phyloP scores from a whole-genome alignment of 2,329 filamentous ascomycete species.

The Trichothecium roseum region DNA sequence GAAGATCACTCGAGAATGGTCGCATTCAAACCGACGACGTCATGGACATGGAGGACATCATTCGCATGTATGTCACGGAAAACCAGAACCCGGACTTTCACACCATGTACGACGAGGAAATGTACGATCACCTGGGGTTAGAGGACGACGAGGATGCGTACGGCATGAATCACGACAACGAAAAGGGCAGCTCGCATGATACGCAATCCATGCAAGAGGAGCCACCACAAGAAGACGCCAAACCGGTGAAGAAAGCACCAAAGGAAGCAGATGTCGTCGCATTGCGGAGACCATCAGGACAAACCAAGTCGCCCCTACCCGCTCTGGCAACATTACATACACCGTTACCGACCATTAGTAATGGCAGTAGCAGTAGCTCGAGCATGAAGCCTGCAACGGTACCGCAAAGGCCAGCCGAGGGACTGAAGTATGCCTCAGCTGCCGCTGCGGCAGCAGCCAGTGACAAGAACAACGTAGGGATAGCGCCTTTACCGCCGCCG shows the following conservation, averaged over 20 bases:
- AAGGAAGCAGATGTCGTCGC: slow-evolving; percentile 46
- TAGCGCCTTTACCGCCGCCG: slow-evolving; percentile 85
- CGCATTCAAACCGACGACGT: slow-evolving; percentile 82
- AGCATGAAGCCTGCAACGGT: slow-evolving; percentile 88
- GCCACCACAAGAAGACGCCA: slow-evolving; percentile 41
- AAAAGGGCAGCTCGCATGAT: slow-evolving; percentile 91
- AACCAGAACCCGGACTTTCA: slow-evolving; percentile 75
- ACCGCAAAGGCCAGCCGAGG: slow-evolving; percentile 76
- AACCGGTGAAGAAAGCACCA: slow-evolving; percentile 47
- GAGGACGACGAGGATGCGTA: slow-evolving; percentile 86
- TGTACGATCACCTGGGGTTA: slow-evolving; percentile 91
- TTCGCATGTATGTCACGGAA: slow-evolving; percentile 90
- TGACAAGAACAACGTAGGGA: slow-evolving; percentile 81
- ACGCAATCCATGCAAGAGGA: slow-evolving; percentile 88
- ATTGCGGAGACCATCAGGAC: slow-evolving; percentile 67
- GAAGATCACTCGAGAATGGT: slow-evolving; percentile 85
- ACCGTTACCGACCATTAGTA: slow-evolving; percentile 51
- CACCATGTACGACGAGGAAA: slow-evolving; percentile 73
- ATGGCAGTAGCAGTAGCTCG: slow-evolving; percentile 39
- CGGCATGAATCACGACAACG: slow-evolving; percentile 70
- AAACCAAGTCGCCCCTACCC: slow-evolving; percentile 90
- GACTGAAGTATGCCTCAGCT: slow-evolving; percentile 92
- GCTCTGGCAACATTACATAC: slow-evolving; percentile 82
- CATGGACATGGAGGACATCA: slow-evolving; percentile 78
- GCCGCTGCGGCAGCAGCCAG: slow-evolving; percentile 86